These are phyloP conservation scores for Plasmopara viticola DNA, from an alignment of 352 stramenopile genomes.

Conservation along the genomic window DNA sequence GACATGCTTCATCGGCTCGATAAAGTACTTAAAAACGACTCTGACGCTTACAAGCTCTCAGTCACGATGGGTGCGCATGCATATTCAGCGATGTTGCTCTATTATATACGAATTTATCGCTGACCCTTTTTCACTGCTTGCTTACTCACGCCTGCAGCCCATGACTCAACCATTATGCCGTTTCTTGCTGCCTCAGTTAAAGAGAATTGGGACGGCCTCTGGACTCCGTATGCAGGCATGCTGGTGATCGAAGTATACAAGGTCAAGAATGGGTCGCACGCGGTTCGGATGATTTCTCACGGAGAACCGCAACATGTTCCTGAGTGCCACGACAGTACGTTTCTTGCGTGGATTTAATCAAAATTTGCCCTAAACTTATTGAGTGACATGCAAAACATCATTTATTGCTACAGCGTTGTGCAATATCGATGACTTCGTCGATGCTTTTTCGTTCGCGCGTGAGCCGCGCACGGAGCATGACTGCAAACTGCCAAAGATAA, in stretches of 20 bases:
- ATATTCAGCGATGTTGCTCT: not conserved
- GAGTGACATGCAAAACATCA: not conserved
- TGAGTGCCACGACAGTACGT: conserved; percentile 64
- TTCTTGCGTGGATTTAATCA: not conserved
- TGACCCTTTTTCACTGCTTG: not conserved
- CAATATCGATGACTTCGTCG: conserved; percentile 51
- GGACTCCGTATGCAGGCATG: conserved; percentile 79
- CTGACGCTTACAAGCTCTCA: conserved; percentile 47
- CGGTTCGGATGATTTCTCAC: conserved; percentile 66
- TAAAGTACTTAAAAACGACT: conserved; percentile 29
- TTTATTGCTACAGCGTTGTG: conserved; percentile 34
- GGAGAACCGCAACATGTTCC: conserved; percentile 62
- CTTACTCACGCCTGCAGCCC: conserved; percentile 16
- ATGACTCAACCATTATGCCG: conserved; percentile 86
- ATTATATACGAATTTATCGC: not conserved
- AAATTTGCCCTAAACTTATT: not conserved
- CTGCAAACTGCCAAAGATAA: conserved; percentile 37
- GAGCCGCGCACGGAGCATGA: conserved; percentile 40
- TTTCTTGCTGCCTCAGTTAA: conserved; percentile 65
- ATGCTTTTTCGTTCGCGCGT: conserved; percentile 53
- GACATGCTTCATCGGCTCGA: conserved; percentile 69
- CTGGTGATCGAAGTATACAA: conserved; percentile 79
- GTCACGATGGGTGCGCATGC: conserved; percentile 67
- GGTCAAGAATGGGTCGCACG: conserved; percentile 47
- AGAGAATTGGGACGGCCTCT: conserved; percentile 74